Evolutionary conservation across 192 early-diverging fungal genomes (phyloP), one percentile per base, ranked within the genome.

Genomic region (Dissophora globulifera): DNA sequence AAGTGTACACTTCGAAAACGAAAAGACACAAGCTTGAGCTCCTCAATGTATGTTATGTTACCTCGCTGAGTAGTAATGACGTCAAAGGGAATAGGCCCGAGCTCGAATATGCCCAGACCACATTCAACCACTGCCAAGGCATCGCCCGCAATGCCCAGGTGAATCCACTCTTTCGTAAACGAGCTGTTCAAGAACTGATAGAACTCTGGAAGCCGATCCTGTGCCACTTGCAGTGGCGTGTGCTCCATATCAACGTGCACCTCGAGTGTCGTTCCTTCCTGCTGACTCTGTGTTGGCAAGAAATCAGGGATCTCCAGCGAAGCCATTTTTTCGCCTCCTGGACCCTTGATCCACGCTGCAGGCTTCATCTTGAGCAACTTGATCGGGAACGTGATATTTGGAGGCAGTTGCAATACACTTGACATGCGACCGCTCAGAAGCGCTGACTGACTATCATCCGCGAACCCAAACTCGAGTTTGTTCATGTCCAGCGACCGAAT

Each of bases 371-470:
- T 50, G 15, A 67, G 64, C 16, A 67, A 15, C 41, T 76, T 67
- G 46, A 76, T 76, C 16, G 72, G 72, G 45, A 76, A 76, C 4
- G 72, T 76, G 50, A 76, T 58, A 45, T 76, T 76, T 8, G 72
- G 72, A 43, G 72, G 72, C 8, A 76, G 35, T 46, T 66, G 62
- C 4, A 76, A 49, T n/a, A 58, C 58, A 31, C 58, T 76, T 0
- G 72, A 66, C 17, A 76, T 23, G 1, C 26, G 42, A 17, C 72
- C 72, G 20, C 42, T 62, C 51, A 76, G 22, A 0, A 57, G 46
- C 3, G 72, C 72, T 8, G 58, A 55, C n/a, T 47, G 19, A 26
- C 35, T 30, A 15, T 53, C n/a, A 1, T 76, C 58, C 3, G 64
- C 25, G 31, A 76, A 76, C 4, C 58, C 64, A 50, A 76, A 67